Conservation (phyloP, 768 basidiomycete species). For the Lyophyllum decastes region DNA sequence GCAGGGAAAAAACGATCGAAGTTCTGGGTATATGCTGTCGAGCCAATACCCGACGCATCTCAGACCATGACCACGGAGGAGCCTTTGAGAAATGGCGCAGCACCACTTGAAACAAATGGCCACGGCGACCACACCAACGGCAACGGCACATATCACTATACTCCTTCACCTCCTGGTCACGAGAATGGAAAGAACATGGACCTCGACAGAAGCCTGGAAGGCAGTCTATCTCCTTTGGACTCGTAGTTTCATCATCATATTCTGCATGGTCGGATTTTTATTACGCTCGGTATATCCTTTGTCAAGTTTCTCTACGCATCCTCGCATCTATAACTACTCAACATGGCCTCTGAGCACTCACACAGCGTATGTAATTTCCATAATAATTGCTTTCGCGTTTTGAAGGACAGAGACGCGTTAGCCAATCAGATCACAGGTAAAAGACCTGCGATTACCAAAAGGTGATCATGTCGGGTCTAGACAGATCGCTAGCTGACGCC, state of each 20-base stretch:
- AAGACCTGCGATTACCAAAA: neutral
- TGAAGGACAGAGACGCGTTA: neutral
- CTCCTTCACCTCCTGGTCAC: conserved; percentile 1
- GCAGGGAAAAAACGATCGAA: conserved; percentile 85
- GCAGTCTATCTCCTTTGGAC: conserved; percentile 44
- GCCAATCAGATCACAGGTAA: conserved; percentile 8
- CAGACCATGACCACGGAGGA: conserved; percentile 19
- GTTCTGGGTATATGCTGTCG: conserved; percentile 88
- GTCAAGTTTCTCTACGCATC: conserved; percentile 9
- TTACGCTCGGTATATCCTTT: neutral
- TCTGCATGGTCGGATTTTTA: neutral
- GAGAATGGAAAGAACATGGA: conserved; percentile 20
- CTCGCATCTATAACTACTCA: conserved; percentile 1
- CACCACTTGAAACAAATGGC: conserved; percentile 7
- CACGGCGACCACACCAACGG: conserved; percentile 9
- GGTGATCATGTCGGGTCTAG: neutral
- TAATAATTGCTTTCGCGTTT: neutral
- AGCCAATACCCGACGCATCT: conserved; percentile 51
- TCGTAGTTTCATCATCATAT: conserved; percentile 24
- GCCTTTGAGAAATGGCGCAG: conserved; percentile 13
- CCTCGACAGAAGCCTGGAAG: conserved; percentile 36
- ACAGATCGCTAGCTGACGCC: neutral
- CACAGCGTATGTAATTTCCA: neutral
- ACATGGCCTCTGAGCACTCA: neutral
- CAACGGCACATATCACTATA: conserved; percentile 7